Evolutionary conservation across 2,329 filamentous ascomycete genomes (phyloP), one percentile per base, ranked within the genome.

Genomic region (Fusarium equiseti): DNA sequence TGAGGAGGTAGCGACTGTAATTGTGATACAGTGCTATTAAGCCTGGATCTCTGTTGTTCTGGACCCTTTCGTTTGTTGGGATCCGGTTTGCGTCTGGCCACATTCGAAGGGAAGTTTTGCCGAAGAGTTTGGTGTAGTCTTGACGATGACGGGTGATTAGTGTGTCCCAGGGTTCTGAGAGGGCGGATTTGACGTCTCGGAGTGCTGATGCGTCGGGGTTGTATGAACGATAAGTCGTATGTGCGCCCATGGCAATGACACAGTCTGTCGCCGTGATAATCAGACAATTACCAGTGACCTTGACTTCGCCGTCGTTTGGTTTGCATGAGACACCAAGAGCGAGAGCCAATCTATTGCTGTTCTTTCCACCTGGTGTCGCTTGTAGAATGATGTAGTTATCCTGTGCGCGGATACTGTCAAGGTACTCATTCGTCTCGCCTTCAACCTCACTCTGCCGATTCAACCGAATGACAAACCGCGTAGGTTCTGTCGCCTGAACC

Each of bases 1-100:
- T 75, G 15, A 81, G 76, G 4, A 78, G 66, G 31, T 81, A 78
- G 0, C 78, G 75, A 0, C 79, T 77, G 7, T 77, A 79, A 26
- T 80, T 78, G 59, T 79, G 78, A 22, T 78, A 74, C 0, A 81
- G 59, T 0, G 75, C 74, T 0, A 70, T 57, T 1, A 80, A 49
- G 0, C 78, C 76, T 0, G 76, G 71, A 20, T 80, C 78, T 35
- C 66, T 59, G 0, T 51, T 55, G 32, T 45, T 51, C 1, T 24
- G 31, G 22, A 75, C 58, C 4, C 74, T 60, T 10, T 71, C 38
- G 31, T 76, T 56, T 4, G 75, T 76, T 24, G 76, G 42, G 24
- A 74, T 6, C 49, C 74, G 40, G 58, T 59, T 58, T 63, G 66
- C 56, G 64, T 71, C 52, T 22, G 72, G 65, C 74, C 70, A 50